phyloP scores from a whole-genome alignment of 768 basidiomycete genomes.

The Auricularia cornea region DNA sequence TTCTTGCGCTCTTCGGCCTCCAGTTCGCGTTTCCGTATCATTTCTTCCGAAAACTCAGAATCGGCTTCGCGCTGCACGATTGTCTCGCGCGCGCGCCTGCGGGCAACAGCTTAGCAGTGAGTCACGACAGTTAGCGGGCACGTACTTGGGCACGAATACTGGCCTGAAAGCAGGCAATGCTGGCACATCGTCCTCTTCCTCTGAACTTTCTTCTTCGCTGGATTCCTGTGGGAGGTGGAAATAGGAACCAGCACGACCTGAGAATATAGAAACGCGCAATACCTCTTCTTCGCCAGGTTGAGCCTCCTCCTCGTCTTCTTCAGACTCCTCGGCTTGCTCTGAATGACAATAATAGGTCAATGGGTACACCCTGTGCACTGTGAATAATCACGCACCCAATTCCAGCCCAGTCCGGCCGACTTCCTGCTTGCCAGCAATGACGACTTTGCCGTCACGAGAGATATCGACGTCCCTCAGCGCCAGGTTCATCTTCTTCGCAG shows the following conservation, averaged over 20 bases:
- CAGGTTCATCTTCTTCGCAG: slow-evolving; percentile 55
- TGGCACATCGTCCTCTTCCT: slow-evolving; percentile 64
- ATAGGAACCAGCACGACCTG: no score
- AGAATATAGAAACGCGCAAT: no score
- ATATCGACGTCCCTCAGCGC: slow-evolving; percentile 73
- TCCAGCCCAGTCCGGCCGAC: slow-evolving; percentile 65
- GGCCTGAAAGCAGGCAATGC: slow-evolving; percentile 78
- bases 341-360: slow-evolving; percentile 15
- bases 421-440: slow-evolving; percentile 70
- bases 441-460: slow-evolving; percentile 71
- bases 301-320: slow-evolving; percentile 35
- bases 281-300: slow-evolving; percentile 27
- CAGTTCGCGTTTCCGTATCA: slow-evolving; percentile 54
- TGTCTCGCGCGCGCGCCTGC: slow-evolving; percentile 68
- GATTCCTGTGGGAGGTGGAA: slow-evolving; percentile 35
- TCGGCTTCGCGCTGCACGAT: slow-evolving; percentile 60
- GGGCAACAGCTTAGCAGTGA: neutral
- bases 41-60: slow-evolving; percentile 68
- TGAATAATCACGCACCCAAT: slow-evolving; percentile 31
- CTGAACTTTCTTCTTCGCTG: slow-evolving; percentile 79
- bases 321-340: slow-evolving; percentile 31
- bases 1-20: slow-evolving; percentile 78
- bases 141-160: slow-evolving; percentile 91
- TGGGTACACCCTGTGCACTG: slow-evolving; percentile 9
- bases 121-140: slow-evolving; percentile 1